Base-by-base conservation (phyloP, 495 filamentous ascomycete genomes). In the Neurospora sp. region DNA sequence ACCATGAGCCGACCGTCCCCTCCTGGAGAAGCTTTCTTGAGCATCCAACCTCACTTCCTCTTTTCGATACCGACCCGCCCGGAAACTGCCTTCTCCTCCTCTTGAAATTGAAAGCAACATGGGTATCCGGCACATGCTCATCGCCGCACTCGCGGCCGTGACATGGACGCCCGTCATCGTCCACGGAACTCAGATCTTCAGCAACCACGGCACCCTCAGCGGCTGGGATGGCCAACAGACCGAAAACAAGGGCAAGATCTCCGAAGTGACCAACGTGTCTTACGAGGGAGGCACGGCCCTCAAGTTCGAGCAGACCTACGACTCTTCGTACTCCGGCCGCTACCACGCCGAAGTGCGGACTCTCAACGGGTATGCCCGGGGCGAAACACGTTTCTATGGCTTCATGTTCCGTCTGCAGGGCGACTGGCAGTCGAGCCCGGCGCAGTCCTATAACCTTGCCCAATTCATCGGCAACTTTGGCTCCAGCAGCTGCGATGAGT, bases 391-490 rank as follows among this genome's bases (percentile, higher is more conserved):
- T 2, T 87, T 86, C 79, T 89, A 89, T 79, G 87, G 87, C 11
- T 89, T 89, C 75, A 79, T 80, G 4, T 89, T 89, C 81, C 83
- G 85, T 9, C 83, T 89, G 6, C 80, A 84, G 70, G 74, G 85
- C 4, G 41, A 80, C 76, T 89, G 87, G 87, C 78, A 88, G 73
- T 86, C 85, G 76, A 71, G 73, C 37, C 82, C 83, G 27, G 80
- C 82, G 0, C 86, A 88, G 76, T 79, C 75, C 37, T 89, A 85
- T 78, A 87, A 88, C 76, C 72, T 88, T 62, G 86, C 84, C 0
- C 87, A 89, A 74, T 89, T 88, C 79, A 89, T 89, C 75, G 86
- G 86, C 72, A 81, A 88, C 74, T 87, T 88, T 76, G 76, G 76
- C 1, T 82, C 85, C 72, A 80, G 82, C 5, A 79, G 81, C 35